phyloP scores from a whole-genome alignment of 1,284 basidiomycete genomes.

The Tilletia setariae region DNA sequence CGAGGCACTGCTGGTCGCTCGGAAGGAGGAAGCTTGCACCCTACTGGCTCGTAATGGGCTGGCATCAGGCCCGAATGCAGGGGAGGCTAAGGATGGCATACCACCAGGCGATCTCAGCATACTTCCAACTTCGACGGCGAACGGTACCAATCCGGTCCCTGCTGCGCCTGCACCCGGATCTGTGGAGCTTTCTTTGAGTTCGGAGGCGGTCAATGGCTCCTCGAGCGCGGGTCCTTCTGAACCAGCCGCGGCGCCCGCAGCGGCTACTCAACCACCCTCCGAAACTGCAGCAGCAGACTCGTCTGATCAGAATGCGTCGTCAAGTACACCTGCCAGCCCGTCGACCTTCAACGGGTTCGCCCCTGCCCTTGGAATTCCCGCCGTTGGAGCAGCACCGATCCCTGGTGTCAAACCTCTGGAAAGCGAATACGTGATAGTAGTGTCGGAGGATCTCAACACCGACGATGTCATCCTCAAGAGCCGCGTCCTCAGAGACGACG shows the following conservation, averaged over 20 bases:
- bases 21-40: slow-evolving; percentile 42
- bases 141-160: background rate
- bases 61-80: background rate
- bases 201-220: background rate
- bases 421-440: slow-evolving; percentile 43
- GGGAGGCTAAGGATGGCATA: background rate
- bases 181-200: too few relatives aligned
- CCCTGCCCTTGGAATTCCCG: slow-evolving; percentile 24
- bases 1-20: slow-evolving; percentile 49
- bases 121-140: background rate
- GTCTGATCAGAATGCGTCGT: background rate
- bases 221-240: background rate
- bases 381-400: slow-evolving; percentile 19
- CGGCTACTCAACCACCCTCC: background rate
- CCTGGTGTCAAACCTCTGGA: slow-evolving; percentile 2
- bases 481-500: slow-evolving; percentile 50
- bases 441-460: slow-evolving; percentile 44
- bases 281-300: background rate
- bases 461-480: slow-evolving; percentile 48
- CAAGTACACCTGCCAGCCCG: background rate
- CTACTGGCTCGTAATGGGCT: background rate
- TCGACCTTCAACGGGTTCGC: background rate
- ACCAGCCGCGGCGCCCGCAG: background rate
- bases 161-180: background rate
- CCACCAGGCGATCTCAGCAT: background rate